Conservation (phyloP, 495 filamentous ascomycete genomes). For the Aspergillus heteromorphus region DNA sequence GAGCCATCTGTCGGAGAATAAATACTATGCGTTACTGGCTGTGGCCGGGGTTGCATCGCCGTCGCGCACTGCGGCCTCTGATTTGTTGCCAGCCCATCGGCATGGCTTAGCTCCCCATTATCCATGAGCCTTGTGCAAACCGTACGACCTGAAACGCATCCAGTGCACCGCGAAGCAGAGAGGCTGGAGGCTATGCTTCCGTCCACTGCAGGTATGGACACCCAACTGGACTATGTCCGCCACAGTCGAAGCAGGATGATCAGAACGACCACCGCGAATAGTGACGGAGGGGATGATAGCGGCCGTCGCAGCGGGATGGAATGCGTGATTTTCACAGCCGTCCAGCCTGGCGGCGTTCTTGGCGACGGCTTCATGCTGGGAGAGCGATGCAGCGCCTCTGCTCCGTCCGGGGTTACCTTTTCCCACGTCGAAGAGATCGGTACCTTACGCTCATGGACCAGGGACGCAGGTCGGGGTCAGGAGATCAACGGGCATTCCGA, state of each 20-base stretch:
- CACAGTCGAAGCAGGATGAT: not conserved
- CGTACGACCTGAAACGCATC: not conserved
- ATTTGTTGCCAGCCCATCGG: slow-evolving; percentile 25
- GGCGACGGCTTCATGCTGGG: slow-evolving; percentile 8
- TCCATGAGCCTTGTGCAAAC: not conserved
- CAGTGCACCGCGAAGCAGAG: not conserved
- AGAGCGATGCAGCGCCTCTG: slow-evolving; percentile 1
- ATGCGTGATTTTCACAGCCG: slow-evolving; percentile 11
- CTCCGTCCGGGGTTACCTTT: not conserved
- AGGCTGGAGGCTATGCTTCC: not conserved
- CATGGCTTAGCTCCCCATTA: slow-evolving; percentile 14
- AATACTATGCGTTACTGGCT: not conserved
- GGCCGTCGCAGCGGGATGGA: not conserved
- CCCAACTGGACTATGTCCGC: not conserved
- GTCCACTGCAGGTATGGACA: not conserved
- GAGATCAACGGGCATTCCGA: not conserved
- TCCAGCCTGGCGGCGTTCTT: slow-evolving; percentile 11
- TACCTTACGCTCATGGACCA: too few species aligned
- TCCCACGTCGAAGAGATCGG: not conserved
- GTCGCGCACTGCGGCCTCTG: slow-evolving; percentile 4
- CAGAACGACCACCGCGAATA: not conserved
- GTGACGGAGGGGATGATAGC: not conserved
- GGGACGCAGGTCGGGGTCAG: not conserved
- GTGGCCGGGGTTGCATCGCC: slow-evolving; percentile 20
- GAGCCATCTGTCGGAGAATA: slow-evolving; percentile 14